Evolutionary conservation across 441 rosid genomes (phyloP).

Genomic region (Hura crepitans): DNA sequence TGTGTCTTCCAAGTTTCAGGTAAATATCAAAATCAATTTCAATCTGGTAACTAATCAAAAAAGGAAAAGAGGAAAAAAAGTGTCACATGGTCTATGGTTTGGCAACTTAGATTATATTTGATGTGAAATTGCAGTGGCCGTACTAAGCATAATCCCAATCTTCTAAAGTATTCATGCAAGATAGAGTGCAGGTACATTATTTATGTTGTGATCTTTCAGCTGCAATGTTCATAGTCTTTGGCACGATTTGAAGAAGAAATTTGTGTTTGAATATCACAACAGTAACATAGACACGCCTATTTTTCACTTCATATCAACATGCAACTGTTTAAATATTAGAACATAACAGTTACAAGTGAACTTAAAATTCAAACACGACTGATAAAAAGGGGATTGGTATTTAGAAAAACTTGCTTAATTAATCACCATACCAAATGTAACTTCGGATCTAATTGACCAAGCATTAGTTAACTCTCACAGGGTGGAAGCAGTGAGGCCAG

Average conservation of each 20-base stretch:
- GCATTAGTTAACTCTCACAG: conserved; percentile 37
- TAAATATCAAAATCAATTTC: conserved; percentile 28
- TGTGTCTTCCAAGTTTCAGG: conserved; percentile 95
- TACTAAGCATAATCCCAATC: conserved; percentile 56
- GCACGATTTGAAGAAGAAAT: too few relatives aligned
- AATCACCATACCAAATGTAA: background rate
- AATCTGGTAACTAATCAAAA: background rate
- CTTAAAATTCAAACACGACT: too few relatives aligned
- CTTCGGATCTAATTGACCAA: too few relatives aligned
- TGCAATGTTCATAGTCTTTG: background rate
- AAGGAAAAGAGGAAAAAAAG: too few relatives aligned
- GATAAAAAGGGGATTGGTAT: too few relatives aligned
- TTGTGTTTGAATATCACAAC: too few relatives aligned
- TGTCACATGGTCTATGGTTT: background rate
- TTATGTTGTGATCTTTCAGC: background rate
- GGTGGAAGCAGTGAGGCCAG: conserved; percentile 60
- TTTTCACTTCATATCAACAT: too few relatives aligned
- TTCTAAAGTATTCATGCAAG: conserved; percentile 79
- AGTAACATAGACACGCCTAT: too few relatives aligned
- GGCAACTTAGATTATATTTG: conserved; percentile 9
- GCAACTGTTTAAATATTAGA: too few relatives aligned
- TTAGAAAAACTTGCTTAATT: background rate
- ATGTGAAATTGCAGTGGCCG: conserved; percentile 61
- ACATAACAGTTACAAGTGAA: too few relatives aligned
- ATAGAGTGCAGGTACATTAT: conserved; percentile 67